Conservation (phyloP, 23 red algal species). For the Pyropia haitanensis region DNA sequence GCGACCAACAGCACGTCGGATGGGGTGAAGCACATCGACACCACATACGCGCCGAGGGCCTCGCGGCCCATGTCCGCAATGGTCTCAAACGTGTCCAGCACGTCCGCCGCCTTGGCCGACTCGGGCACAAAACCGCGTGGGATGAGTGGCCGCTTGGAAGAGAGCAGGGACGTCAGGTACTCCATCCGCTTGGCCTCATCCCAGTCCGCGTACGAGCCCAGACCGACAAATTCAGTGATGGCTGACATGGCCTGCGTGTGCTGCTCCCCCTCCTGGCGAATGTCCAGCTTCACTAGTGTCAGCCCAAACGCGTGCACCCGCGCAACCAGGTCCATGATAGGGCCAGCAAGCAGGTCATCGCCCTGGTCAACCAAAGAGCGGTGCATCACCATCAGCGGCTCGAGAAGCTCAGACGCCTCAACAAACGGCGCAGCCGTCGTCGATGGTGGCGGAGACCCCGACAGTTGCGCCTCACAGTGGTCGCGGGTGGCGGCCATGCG, state of each 20-base stretch:
- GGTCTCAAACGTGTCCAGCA: conserved; percentile 80
- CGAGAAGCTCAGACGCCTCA: conserved; percentile 59
- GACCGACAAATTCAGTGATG: conserved; percentile 83
- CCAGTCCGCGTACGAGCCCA: conserved; percentile 65
- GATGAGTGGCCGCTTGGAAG: conserved; percentile 80
- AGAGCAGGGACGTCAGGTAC: conserved; percentile 66
- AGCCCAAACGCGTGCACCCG: conserved; percentile 87
- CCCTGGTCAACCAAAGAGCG: conserved; percentile 69
- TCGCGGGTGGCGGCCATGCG: conserved; percentile 81
- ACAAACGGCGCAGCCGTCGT: conserved; percentile 16
- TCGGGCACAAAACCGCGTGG: conserved; percentile 49
- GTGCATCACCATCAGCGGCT: conserved; percentile 89
- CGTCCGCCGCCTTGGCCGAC: conserved; percentile 55
- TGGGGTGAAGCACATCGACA: conserved; percentile 97
- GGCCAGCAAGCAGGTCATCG: conserved; percentile 67
- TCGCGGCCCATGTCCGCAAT: conserved; percentile 65
- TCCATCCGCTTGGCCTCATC: conserved; percentile 67
- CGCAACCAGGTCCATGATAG: conserved; percentile 76
- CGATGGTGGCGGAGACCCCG: conserved; percentile 9
- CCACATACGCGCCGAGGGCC: conserved; percentile 87
- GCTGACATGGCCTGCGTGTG: conserved; percentile 83
- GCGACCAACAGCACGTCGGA: conserved; percentile 93
- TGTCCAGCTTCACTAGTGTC: conserved; percentile 75
- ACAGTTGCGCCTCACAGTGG: conserved; percentile 69
- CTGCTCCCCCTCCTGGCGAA: conserved; percentile 88